Evolutionary conservation across 2,329 filamentous ascomycete genomes (phyloP), one percentile per base, ranked within the genome.

Genomic region (Phialemonium atrogriseum): DNA sequence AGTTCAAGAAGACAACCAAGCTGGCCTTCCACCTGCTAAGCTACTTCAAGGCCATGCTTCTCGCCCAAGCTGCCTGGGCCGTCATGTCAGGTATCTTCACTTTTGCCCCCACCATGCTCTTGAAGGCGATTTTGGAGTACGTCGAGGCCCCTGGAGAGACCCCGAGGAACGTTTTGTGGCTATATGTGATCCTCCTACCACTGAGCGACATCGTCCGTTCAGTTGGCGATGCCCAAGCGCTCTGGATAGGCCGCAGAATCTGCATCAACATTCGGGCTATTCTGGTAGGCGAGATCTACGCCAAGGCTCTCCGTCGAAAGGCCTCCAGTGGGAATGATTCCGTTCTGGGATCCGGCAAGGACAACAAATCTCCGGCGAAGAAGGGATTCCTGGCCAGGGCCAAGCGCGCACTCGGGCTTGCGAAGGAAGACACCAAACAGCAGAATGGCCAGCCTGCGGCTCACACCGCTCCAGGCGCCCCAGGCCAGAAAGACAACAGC

Each of bases 271-370:
- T 96, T 25, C 82, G 89, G 40, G 88, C 91, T 30, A 91, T 98
- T 50, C 87, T 98, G 40, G 86, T 98, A 43, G 91, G 91, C 34
- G 91, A 98, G 50, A 91, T 98, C 27, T 98, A 98, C 54, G 84
- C 87, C 35, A 98, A 98, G 61, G 86, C 91, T 2, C 70, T 98
- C 12, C 79, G 93, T 41, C 80, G 91, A 46, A 94, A 94, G 58
- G 89, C 87, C 12, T 80, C 86, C 14, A 79, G 88, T 7, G 75
- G 79, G 12, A 70, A 69, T 22, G 87, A 96, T 44, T 78, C 81
- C 32, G 68, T 80, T 1, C 65, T 91, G 11, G 83, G 84, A 19
- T 66, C 71, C 32, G 59, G 64, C 24, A 62, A 66, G 36, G 54
- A 64, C 16, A 48, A 64, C 7, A 57, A 66, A 32, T 41, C 51